Percentiles rank a stretch among this genome's conserved stretches.
Conservation (phyloP, 306 rosid genomes). For the Malus orientalis region DNA sequence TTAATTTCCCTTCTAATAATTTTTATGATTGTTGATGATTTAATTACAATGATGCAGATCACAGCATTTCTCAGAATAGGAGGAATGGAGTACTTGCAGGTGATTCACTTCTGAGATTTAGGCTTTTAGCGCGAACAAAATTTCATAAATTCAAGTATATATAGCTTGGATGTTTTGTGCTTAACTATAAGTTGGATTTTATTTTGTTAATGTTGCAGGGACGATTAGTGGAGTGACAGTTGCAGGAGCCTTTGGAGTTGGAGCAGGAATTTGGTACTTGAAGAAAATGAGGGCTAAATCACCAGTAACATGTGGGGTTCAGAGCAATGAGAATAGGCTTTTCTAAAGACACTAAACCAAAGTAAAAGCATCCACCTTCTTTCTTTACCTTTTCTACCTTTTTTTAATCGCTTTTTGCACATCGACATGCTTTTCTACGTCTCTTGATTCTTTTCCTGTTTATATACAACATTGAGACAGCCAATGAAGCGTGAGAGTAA, state of each 20-base stretch:
- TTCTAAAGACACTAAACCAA: slow-evolving; percentile 35
- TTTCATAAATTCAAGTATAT: neutral
- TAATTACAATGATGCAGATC: slow-evolving; percentile 49
- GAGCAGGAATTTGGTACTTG: slow-evolving; percentile 72
- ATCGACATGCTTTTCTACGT: neutral
- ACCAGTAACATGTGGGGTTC: slow-evolving; percentile 87
- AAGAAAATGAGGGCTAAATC: slow-evolving; percentile 71
- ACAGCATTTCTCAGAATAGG: slow-evolving; percentile 32
- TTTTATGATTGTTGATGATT: neutral
- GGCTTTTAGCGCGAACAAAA: neutral
- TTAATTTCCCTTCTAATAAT: neutral
- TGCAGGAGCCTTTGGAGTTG: slow-evolving; percentile 75
- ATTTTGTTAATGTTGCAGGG: slow-evolving; percentile 33
- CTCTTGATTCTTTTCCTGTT: neutral
- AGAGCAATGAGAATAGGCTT: slow-evolving; percentile 78
- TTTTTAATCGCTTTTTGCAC: slow-evolving; percentile 2
- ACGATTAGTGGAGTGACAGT: slow-evolving; percentile 59
- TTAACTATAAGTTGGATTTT: neutral
- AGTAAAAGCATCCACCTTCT: slow-evolving; percentile 17
- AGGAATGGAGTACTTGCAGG: slow-evolving; percentile 74
- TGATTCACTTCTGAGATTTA: neutral
- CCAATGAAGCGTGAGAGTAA: neutral
- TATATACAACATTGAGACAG: neutral
- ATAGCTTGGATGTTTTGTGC: neutral
- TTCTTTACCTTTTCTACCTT: slow-evolving; percentile 11